Conservation (phyloP, 179 eudicot species). For the Beta macrorhiza region DNA sequence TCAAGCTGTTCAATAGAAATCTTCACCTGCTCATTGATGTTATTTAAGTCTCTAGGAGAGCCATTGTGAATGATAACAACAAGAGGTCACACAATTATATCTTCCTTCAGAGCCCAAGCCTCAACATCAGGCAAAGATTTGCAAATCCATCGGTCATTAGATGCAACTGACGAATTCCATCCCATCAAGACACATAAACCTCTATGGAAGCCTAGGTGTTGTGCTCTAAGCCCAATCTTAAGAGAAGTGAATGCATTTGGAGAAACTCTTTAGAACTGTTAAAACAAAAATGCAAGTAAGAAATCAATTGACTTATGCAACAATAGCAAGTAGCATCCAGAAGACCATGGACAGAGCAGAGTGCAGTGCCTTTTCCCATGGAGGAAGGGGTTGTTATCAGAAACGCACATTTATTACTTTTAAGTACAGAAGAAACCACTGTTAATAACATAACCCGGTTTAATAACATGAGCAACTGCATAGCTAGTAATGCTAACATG, state of each 20-base stretch:
- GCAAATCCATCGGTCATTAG: slow-evolving; percentile 34
- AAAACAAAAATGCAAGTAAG: background rate
- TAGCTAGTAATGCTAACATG: background rate
- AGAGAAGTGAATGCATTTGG: slow-evolving; percentile 31
- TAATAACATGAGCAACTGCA: background rate
- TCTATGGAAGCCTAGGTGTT: slow-evolving; percentile 36
- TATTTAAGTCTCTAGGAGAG: slow-evolving; percentile 6
- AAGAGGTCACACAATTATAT: slow-evolving; percentile 41
- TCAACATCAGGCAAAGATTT: slow-evolving; percentile 32
- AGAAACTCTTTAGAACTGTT: slow-evolving; percentile 34
- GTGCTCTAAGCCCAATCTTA: slow-evolving; percentile 36
- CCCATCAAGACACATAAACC: slow-evolving; percentile 44
- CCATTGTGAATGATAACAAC: slow-evolving; percentile 33
- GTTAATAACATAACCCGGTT: background rate
- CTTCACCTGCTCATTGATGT: slow-evolving; percentile 20
- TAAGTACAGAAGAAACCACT: background rate
- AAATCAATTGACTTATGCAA: slow-evolving; percentile 1
- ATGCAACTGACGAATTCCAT: slow-evolving; percentile 26
- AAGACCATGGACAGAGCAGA: background rate
- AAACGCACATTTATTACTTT: background rate
- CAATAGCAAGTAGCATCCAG: background rate
- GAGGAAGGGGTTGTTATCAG: background rate
- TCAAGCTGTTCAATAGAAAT: slow-evolving; percentile 13
- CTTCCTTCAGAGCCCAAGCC: slow-evolving; percentile 31
- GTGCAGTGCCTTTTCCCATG: no score